Base-by-base conservation (phyloP, 768 basidiomycete genomes). In the Termitomyces sp. region DNA sequence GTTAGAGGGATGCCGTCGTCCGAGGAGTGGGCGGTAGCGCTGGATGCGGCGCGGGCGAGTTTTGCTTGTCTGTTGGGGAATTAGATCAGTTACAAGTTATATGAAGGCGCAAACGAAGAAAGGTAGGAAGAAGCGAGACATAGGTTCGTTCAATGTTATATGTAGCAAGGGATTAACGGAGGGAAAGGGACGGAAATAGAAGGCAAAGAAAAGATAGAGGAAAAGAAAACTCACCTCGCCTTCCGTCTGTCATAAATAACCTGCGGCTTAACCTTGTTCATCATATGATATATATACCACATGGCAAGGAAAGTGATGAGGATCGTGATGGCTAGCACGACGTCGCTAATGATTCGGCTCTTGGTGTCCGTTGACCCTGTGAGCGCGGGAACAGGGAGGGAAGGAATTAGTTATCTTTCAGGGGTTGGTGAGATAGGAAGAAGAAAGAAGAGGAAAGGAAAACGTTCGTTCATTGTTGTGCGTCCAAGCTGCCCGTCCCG, bases 231-330 rank as follows among this genome's bases (percentile, higher is more conserved):
- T 63, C 58, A 89, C 85, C 89, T 77, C 14, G 86, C 86, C 67
- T 90, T 90, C 44, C 88, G 82, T 38, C 86, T 75, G 11, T 78
- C 82, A 57, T 89, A 82, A 51, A 92, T 84, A n/a, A 91, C 79
- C 3, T 72, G 68, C 5, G 83, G 82, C 65, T 90, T 91, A 35
- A 78, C 83, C 53, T 76, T 73, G 69, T 85, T 82, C 82, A 96
- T 90, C 69, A 84, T 67, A 52, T 70, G 77, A 61, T 81, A 81
- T 63, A 96, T 90, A 68, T 89, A 95, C 90, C 90, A 95, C 78
- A 89, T 87, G 0, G 94, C 89, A 25, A 73, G 68, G 51, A 90
- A 45, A 0, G 94, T 95, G 61, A 95, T 82, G 19, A 92, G 41
- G 37, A 85, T 67, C 0, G 92, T 92, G 38, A 89, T 53, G 6